A percentile compares a stretch with the other conserved stretches of the same genome.
phyloP scores from a whole-genome alignment of 345 rosid genomes.

The Brassica juncea region DNA sequence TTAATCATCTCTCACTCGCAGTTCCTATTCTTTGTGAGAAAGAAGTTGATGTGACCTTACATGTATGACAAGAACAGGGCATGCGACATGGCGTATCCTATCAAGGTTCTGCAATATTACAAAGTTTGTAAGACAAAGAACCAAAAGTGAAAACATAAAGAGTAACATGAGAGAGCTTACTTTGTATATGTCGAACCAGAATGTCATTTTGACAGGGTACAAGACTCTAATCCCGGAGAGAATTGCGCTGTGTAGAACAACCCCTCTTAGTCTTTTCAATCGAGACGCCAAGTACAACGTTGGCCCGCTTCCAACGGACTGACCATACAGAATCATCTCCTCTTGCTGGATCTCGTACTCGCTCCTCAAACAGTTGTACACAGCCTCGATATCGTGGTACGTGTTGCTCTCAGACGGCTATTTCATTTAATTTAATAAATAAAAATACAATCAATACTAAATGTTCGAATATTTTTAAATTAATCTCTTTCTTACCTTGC shows the following conservation, averaged over 20 bases:
- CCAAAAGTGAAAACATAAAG: neutral
- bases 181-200: conserved; percentile 35
- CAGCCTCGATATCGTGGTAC: neutral
- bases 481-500: conserved; percentile 55
- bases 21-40: neutral
- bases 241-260: neutral
- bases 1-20: neutral
- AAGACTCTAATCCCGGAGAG: neutral
- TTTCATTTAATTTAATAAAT: neutral
- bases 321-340: neutral
- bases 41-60: conserved; percentile 46
- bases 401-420: neutral
- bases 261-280: neutral
- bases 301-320: conserved; percentile 1
- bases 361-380: neutral
- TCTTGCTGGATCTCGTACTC: neutral
- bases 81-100: conserved; percentile 72
- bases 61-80: conserved; percentile 79
- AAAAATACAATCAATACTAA: neutral
- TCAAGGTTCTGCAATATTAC: conserved; percentile 66
- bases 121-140: conserved; percentile 8
- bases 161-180: conserved; percentile 36
- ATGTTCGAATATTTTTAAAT: neutral
- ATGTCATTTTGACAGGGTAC: neutral
- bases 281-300: conserved; percentile 1